Base-by-base conservation (phyloP, 2,329 filamentous ascomycete genomes). In the Sporothrix protearum region DNA sequence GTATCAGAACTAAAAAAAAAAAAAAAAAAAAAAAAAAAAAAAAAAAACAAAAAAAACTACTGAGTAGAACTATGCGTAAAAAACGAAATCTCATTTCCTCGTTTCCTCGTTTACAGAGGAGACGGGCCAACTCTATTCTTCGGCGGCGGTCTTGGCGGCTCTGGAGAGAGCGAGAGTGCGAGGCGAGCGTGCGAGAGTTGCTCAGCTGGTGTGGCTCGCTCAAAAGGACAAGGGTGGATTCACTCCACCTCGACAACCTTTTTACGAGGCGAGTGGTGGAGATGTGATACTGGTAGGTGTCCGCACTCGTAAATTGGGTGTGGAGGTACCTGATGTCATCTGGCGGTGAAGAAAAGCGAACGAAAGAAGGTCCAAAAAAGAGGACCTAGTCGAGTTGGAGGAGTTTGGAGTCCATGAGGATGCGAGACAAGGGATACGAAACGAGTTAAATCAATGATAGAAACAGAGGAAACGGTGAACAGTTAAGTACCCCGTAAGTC, bases 311-410 rank as follows among this genome's bases (percentile, higher is more conserved):
- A 49, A 22, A 12, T 22, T 6, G 2, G 3, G 28, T 33, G 63
- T 28, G 30, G 42, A 49, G 57, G 64, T 67, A 67, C 64, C 45
- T 67, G 28, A 4, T 9, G 22, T 49, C n/a, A 51, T 57, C 63
- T 67, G 63, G 70, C 70, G 70, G 70, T 71, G 70, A 71, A 71
- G 70, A 69, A 57, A 69, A 36, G 33, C 8, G 33, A 36, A 36
- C n/a, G 33, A 36, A 8, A 36, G 33, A 3, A 36, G 33, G 8
- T 8, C 33, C 3, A 36, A 36, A 12, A 68, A 63, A 25, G 64
- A n/a, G n/a, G n/a, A n/a, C n/a, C n/a, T n/a, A n/a, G n/a, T n/a
- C n/a, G n/a, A n/a, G n/a, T n/a, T n/a, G n/a, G n/a, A n/a, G n/a
- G n/a, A n/a, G n/a, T n/a, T n/a, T n/a, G n/a, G n/a, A n/a, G n/a